A percentile compares a stretch with the other conserved stretches of the same genome.
Conservation (phyloP, 139 green algal species). For the Tetradesmus lagerheimii region DNA sequence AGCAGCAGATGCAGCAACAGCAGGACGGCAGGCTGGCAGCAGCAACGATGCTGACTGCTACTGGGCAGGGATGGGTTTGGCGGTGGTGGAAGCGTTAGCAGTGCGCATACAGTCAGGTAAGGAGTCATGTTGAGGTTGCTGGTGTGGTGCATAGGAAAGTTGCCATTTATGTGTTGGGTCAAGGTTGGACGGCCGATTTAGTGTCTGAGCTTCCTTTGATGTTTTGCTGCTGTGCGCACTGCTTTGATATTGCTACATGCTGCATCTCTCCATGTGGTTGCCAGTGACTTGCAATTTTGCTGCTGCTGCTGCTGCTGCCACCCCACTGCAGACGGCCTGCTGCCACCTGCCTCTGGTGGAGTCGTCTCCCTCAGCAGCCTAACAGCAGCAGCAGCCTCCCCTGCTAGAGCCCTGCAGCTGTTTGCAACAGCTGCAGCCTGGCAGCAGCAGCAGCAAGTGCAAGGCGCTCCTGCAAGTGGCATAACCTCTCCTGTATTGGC, state of each 20-base stretch:
- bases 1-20: neutral
- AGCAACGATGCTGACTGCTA: too few relatives aligned
- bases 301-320: neutral
- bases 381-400: neutral
- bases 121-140: neutral
- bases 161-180: too few relatives aligned
- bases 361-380: neutral
- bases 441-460: slow-evolving; percentile 14
- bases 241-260: neutral
- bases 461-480: neutral
- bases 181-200: too few relatives aligned
- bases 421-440: neutral
- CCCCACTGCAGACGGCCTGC: neutral
- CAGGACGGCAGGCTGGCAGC: too few relatives aligned
- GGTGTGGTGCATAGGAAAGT: too few relatives aligned
- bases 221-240: too few relatives aligned
- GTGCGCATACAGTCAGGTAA: too few relatives aligned
- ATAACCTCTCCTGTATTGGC: neutral
- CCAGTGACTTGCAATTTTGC: neutral
- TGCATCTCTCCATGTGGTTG: too few relatives aligned
- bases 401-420: neutral
- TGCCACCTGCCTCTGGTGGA: neutral
- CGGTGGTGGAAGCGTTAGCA: too few relatives aligned
- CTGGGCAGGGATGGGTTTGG: too few relatives aligned
- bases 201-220: too few relatives aligned